Conservation (phyloP, 1,284 basidiomycete species). For the Apiotrichum gamsii region DNA sequence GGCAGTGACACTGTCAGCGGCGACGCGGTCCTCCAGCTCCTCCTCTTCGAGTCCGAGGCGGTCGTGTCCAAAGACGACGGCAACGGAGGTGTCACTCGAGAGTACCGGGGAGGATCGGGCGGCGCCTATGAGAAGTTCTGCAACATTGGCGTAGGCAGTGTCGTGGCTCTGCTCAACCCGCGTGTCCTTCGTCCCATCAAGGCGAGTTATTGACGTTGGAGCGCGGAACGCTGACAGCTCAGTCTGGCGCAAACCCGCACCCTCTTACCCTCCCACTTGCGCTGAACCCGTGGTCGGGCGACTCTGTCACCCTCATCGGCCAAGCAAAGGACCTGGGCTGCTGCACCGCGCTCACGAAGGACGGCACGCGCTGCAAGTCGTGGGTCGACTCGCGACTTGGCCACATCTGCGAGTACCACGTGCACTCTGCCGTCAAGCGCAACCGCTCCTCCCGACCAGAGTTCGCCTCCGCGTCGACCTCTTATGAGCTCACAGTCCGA, state of each 20-base stretch:
- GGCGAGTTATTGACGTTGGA: slow-evolving; percentile 11
- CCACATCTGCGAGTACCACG: slow-evolving; percentile 82
- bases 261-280: slow-evolving; percentile 75
- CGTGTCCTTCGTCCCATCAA: slow-evolving; percentile 75
- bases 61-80: slow-evolving; percentile 49
- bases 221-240: no score
- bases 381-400: slow-evolving; percentile 77
- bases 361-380: slow-evolving; percentile 70
- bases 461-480: slow-evolving; percentile 49
- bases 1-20: slow-evolving; percentile 57
- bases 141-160: slow-evolving; percentile 77
- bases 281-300: slow-evolving; percentile 72
- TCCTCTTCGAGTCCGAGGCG: slow-evolving; percentile 82
- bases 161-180: slow-evolving; percentile 84
- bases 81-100: slow-evolving; percentile 48
- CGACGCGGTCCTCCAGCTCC: slow-evolving; percentile 71
- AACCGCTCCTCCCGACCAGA: slow-evolving; percentile 68
- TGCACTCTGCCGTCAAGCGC: slow-evolving; percentile 70
- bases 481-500: slow-evolving; percentile 19
- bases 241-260: slow-evolving; percentile 52
- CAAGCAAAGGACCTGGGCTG: slow-evolving; percentile 75
- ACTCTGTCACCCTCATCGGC: slow-evolving; percentile 77
- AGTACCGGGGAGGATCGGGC: slow-evolving; percentile 78
- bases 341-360: slow-evolving; percentile 68
- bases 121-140: slow-evolving; percentile 83